Evolutionary conservation across 164 flowering plant species (phyloP), one percentile per base, ranked within the genome.

Genomic region (Vitis riparia): DNA sequence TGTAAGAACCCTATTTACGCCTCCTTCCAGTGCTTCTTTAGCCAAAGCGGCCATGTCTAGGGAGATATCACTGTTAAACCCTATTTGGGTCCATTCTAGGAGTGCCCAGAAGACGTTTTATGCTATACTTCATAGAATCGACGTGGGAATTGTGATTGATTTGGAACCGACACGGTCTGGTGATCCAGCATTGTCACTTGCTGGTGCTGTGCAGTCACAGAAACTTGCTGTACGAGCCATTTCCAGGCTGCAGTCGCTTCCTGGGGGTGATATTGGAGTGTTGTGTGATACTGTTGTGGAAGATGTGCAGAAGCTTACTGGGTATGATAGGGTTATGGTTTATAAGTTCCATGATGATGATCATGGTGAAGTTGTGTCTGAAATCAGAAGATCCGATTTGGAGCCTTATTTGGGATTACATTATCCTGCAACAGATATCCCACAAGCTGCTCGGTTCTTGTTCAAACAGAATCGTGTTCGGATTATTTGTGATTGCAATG

Each of bases 261-360:
- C 89, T 51, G 81, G 88, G 3, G 91, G 91, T 6, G 88, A 88
- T 63, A 74, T 86, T 53, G 86, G 83, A 14, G 56, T 71, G 4
- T 59, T 88, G 59, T 88, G 89, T 71, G 94, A 91, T 51, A 80
- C 91, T 0, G 76, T 88, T 65, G 97, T 84, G 57, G 88, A 85
- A 66, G 85, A 85, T 44, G 83, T 91, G 50, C 85, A 73, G 55
- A 84, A 82, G 72, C 89, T 91, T 51, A 89, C 92, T 14, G 94
- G 92, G 9, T 89, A 89, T 73, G 92, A 88, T 55, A 74, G 97
- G 66, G 92, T 91, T 3, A 91, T 91, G 97, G 84, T 88, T 11
- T 91, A 91, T 62, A 88, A 84, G 80, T 89, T 91, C 61, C 94
- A 89, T 70, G 97, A 91, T 14, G 97, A 91, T 78, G 90, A 88